Base-by-base conservation (phyloP, 1,139 yeast genomes). In the Pichia kudriavzevii region DNA sequence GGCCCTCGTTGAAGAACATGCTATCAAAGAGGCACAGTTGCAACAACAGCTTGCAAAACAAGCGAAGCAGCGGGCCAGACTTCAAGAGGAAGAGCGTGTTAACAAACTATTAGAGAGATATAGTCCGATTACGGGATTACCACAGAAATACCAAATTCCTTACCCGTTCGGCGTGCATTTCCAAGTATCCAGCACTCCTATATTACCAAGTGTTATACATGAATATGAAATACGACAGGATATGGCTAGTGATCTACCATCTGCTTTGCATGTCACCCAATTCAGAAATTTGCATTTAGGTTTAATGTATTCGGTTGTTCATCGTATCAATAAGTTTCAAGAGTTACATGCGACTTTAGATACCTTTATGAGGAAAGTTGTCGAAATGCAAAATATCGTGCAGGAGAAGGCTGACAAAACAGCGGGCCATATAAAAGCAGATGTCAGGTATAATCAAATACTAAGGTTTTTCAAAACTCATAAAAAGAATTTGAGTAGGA, bases 381-480 rank as follows among this genome's bases (percentile, higher is more conserved):
- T 36, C 6, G 15, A 17, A 4, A 27, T 36, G 25, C 33, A 39
- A 19, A 29, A 26, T 22, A 20, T 16, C n/a, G 31, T 43, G 11
- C 29, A 26, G 11, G 15, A 26, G 4, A 43, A 43, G 18, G 36
- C 41, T 2, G 15, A 13, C 3, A 15, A 17, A n/a, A 26, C 21
- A 26, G 22, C 23, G n/a, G 35, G 40, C 13, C 19, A 29, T 11
- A 32, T 34, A 15, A 38, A 38, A 25, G 40, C 43, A 3, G 38
- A 42, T 22, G 25, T 44, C 5, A 34, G 47, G 19, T 44, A 44
- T 26, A 34, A 38, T 26, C 45, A 42, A 35, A 44, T 44, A 13
- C 22, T 34, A 3, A 26, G 38, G 10, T 44, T 30, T 27, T n/a
- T 41, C 10, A 34, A 35, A 16, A 13, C 13, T 7, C 20, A 25